Evolutionary conservation across 225 moss, liverwort and hornwort genomes (phyloP), one percentile per base, ranked within the genome.

Genomic region (Rhytidiadelphus loreus): DNA sequence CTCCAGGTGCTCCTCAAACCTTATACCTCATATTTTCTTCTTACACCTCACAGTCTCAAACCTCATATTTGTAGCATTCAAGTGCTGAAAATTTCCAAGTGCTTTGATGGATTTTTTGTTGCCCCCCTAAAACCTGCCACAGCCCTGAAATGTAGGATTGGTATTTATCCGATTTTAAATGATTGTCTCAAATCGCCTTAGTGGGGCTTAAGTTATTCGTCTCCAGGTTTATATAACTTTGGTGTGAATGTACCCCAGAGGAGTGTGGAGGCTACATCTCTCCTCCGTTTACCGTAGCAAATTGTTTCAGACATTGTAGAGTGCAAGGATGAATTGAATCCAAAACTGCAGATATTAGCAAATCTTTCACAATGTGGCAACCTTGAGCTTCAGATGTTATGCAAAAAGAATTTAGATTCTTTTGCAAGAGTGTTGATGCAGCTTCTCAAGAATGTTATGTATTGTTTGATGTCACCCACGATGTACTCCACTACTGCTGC

Each of bases 1-100:
- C 92, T 63, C 58, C 92, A 89, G 91, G 94, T 94, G 35, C 48
- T 35, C 50, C 84, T 83, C 83, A 52, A n/a, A 83, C 65, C 39
- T 29, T 35, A 32, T 39, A 46, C 56, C 57, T 56, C 56, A 26
- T 21, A 32, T 14, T 81, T 85, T 62, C 64, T 59, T 30, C 62
- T 41, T 50, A 61, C 35, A 68, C 28, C 43, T 70, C 62, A 20
- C 11, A 78, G 39, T 11, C 24, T 56, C 14, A n/a, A 66, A 56
- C 66, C 72, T 59, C 68, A 12, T 41, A 50, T 21, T 46, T 69
- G 26, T 37, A 24, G 33, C 28, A 73, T 50, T 48, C 32, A 56
- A 55, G 32, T 37, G 74, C 41, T 58, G 28, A 41, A 58, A 58
- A 28, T 19, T 58, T 29, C 26, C 57, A 39, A 57, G 39, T 58